Evolutionary conservation across 345 rosid species (phyloP).

Genomic region (Sonneratia alba): DNA sequence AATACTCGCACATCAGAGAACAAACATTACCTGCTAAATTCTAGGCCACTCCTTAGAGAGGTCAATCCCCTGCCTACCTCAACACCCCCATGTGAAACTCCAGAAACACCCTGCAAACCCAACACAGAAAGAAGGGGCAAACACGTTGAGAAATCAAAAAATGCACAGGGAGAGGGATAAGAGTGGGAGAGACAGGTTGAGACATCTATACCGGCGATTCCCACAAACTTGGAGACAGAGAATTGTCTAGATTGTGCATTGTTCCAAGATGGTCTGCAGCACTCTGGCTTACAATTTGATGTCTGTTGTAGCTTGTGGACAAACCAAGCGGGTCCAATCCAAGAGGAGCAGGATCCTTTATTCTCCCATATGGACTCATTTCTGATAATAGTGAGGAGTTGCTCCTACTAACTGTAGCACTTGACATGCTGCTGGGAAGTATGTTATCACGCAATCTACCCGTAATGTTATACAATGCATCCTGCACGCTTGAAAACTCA

Average conservation of each 20-base stretch:
- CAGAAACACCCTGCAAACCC: slow-evolving; percentile 30
- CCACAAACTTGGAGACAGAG: slow-evolving; percentile 49
- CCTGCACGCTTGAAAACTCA: slow-evolving; percentile 57
- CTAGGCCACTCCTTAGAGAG: slow-evolving; percentile 45
- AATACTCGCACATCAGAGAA: not conserved
- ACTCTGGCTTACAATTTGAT: slow-evolving; percentile 17
- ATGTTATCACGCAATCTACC: slow-evolving; percentile 69
- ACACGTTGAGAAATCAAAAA: not conserved
- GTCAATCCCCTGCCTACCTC: slow-evolving; percentile 48
- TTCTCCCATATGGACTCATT: slow-evolving; percentile 37
- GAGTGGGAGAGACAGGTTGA: not conserved
- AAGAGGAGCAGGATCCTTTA: slow-evolving; percentile 26
- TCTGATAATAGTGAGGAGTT: slow-evolving; percentile 36
- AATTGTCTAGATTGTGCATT: slow-evolving; percentile 33
- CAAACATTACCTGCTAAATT: slow-evolving; percentile 56
- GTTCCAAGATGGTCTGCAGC: slow-evolving; percentile 37
- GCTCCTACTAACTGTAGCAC: slow-evolving; percentile 27
- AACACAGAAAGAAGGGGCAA: not conserved
- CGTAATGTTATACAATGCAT: slow-evolving; percentile 68
- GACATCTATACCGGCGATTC: slow-evolving; percentile 39
- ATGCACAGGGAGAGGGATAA: not conserved
- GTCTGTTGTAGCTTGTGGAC: slow-evolving; percentile 32
- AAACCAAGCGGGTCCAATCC: slow-evolving; percentile 23
- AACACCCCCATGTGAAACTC: slow-evolving; percentile 33
- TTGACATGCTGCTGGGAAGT: slow-evolving; percentile 31